A percentile compares a stretch with the other conserved stretches of the same genome.
Evolutionary conservation across 1,284 basidiomycete genomes (phyloP).

Genomic region (Rhodofomes roseus): DNA sequence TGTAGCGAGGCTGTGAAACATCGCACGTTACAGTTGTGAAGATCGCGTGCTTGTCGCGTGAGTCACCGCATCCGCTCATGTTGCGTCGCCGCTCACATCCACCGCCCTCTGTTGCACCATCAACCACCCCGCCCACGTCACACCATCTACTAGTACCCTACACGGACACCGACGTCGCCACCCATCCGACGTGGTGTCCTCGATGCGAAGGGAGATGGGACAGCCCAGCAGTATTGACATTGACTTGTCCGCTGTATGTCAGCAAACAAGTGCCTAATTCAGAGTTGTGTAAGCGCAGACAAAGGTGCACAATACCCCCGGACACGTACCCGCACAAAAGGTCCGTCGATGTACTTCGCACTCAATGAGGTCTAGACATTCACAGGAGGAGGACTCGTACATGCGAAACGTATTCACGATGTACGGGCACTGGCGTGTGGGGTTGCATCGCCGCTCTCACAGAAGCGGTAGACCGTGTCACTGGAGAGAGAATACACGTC

Average conservation of each 20-base stretch:
- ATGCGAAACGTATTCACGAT: constrained; percentile 77
- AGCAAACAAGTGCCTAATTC: constrained; percentile 2
- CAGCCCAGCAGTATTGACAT: constrained; percentile 78
- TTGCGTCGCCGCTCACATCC: too few species aligned
- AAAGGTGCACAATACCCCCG: neutral
- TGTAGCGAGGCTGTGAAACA: too few species aligned
- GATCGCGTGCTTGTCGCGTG: too few species aligned
- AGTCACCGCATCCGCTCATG: too few species aligned
- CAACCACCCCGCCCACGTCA: too few species aligned
- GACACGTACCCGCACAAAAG: constrained; percentile 72
- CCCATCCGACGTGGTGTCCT: constrained; percentile 85
- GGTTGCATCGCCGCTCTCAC: constrained; percentile 83
- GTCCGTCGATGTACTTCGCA: constrained; percentile 76
- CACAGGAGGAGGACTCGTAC: constrained; percentile 80
- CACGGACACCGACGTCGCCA: too few species aligned
- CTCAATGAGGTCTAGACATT: constrained; percentile 80
- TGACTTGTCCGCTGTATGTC: constrained; percentile 73
- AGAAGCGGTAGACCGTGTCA: constrained; percentile 81
- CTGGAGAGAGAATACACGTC: constrained; percentile 32
- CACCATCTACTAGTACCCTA: too few species aligned
- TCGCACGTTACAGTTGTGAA: too few species aligned
- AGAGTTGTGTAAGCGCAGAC: neutral
- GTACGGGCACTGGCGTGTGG: constrained; percentile 78
- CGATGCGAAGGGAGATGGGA: constrained; percentile 79
- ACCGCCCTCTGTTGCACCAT: too few species aligned